Conservation (phyloP, 2,329 filamentous ascomycete species). For the Aspergillus luchuensis region DNA sequence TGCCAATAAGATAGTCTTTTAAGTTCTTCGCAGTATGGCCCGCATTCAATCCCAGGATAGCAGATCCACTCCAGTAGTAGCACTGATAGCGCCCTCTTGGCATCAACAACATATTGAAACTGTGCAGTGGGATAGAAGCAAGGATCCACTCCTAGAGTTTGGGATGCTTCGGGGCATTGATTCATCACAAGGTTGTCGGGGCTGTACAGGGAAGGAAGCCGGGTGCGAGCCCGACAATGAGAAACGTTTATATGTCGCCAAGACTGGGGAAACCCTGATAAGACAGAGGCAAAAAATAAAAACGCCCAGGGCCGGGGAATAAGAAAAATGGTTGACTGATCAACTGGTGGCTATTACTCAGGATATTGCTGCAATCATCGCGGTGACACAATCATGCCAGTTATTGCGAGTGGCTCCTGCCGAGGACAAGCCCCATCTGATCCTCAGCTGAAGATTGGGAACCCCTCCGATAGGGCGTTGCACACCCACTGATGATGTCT, state of each 20-base stretch:
- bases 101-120: neutral
- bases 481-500: conserved; percentile 10
- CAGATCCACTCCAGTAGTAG: neutral
- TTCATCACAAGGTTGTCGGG: neutral
- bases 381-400: neutral
- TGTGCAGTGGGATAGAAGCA: neutral
- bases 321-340: conserved; percentile 1
- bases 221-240: neutral
- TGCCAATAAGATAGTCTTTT: too few species aligned
- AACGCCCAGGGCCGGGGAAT: neutral
- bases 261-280: neutral
- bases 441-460: conserved; percentile 1
- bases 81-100: neutral
- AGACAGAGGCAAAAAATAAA: neutral
- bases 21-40: neutral
- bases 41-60: neutral
- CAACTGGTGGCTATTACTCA: neutral
- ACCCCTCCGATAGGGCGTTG: conserved; percentile 2
- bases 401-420: neutral
- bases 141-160: neutral
- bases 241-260: neutral
- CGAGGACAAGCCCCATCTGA: neutral
- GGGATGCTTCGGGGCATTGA: neutral
- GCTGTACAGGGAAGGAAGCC: neutral
- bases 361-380: neutral